Base-by-base conservation (phyloP, 73 alveolate genomes). In the Blepharisma japonicum region DNA sequence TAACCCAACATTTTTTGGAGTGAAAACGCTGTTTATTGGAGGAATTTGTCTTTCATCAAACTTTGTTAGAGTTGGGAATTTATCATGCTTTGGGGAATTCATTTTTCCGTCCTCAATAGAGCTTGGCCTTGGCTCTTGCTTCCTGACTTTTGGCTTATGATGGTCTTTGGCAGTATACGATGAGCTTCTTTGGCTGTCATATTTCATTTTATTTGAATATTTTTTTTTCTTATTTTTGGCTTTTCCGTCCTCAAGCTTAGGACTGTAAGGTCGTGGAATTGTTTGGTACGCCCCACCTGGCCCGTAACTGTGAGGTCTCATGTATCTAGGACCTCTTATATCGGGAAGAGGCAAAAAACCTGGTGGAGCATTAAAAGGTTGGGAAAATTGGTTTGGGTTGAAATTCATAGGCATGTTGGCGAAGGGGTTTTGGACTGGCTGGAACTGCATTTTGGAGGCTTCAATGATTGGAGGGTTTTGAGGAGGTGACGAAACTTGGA, bases 191-290 rank as follows among this genome's bases (percentile, higher is more conserved):
- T 53, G 67, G 4, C 23, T 14, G 23, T 53, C 23, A 53, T 11
- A 14, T 11, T 53, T 53, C 23, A 14, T 53, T 53, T 53, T 53
- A 14, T 14, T 53, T 11, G n/a, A 14, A 14, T 53, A 14, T 11
- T 53, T 53, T 53, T 53, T 53, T 53, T 11, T 53, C 27, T 53
- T 53, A 20, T 53, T 53, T 53, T 53, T 53, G 67, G n/a, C n/a
- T 53, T 53, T 53, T 14, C 67, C 23, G n/a, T 53, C 23, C 23
- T 53, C 67, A 14, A 53, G n/a, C 23, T 11, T 14, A 9, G 74
- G 74, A 25, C 74, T 61, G 23, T 20, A 61, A 20, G 74, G 74
- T 48, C 74, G 39, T 14, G 74, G 74, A 1, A 61, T 20, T 32
- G 42, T 32, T 32, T 32, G 42, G 42, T 32, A 32, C 42, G 42